phyloP scores from a whole-genome alignment of 345 rosid genomes.

The Aquilaria sinensis region DNA sequence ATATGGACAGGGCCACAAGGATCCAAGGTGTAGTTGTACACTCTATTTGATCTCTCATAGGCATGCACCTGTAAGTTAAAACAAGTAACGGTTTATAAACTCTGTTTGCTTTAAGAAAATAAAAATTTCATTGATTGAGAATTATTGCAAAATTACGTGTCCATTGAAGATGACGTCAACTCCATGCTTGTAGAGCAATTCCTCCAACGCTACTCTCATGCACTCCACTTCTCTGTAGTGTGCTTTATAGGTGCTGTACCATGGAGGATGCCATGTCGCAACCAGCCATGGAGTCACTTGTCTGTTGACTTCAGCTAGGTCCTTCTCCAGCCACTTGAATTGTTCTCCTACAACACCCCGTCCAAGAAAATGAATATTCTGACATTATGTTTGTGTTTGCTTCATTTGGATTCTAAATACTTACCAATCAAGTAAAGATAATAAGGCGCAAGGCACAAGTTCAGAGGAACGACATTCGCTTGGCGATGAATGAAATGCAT shows the following conservation, averaged over 20 bases:
- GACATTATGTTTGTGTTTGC: too few relatives aligned
- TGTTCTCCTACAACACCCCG: slow-evolving; percentile 48
- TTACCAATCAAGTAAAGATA: not conserved
- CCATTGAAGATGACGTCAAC: slow-evolving; percentile 82
- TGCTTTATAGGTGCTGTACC: slow-evolving; percentile 77
- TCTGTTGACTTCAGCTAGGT: slow-evolving; percentile 53
- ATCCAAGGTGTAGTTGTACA: slow-evolving; percentile 75
- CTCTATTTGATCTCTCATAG: slow-evolving; percentile 88
- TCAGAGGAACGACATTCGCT: not conserved
- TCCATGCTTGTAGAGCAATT: slow-evolving; percentile 44
- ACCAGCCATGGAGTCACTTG: slow-evolving; percentile 81
- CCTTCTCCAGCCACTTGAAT: slow-evolving; percentile 70
- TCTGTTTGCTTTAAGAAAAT: too few relatives aligned
- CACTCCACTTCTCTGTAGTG: slow-evolving; percentile 90
- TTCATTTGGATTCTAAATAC: too few relatives aligned
- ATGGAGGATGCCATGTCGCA: slow-evolving; percentile 83
- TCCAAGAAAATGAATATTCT: not conserved
- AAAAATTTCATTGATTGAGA: too few relatives aligned
- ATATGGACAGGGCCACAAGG: slow-evolving; percentile 79
- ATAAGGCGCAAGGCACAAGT: too few relatives aligned
- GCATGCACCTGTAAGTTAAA: slow-evolving; percentile 63
- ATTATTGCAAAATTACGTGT: slow-evolving; percentile 34
- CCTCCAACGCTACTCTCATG: slow-evolving; percentile 81
- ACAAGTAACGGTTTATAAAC: not conserved
- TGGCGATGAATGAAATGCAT: not conserved